Percentiles rank a stretch among this genome's conserved stretches.
Evolutionary conservation across 371 early-diverging fungal genomes (phyloP).

Genomic region (Apophysomyces sp.): DNA sequence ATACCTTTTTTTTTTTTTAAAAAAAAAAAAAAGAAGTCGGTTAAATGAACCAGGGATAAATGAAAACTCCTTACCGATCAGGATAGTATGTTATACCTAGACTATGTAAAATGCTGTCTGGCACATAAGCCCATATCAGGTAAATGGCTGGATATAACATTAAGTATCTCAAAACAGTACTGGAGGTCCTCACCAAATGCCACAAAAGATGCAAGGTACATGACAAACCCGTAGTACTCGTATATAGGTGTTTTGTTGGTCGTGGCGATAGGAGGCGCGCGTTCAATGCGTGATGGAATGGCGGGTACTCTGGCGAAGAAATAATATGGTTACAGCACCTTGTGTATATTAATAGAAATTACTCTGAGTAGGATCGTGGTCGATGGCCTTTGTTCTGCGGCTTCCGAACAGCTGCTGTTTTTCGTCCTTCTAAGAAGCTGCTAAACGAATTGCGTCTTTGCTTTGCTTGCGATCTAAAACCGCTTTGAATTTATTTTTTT

Average conservation of each 20-base stretch:
- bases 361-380: conserved; percentile 52
- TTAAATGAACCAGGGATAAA: background rate
- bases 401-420: background rate
- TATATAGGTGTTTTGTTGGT: conserved; percentile 73
- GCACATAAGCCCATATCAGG: conserved; percentile 79
- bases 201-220: conserved; percentile 80
- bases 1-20: conserved; percentile 43
- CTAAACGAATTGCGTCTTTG: conserved; percentile 47
- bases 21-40: background rate
- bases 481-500: background rate
- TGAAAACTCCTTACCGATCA: conserved; percentile 41
- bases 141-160: conserved; percentile 49
- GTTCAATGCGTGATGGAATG: conserved; percentile 32
- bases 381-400: conserved; percentile 28
- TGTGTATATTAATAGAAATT: background rate
- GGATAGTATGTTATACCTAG: conserved; percentile 83
- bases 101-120: conserved; percentile 69
- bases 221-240: conserved; percentile 85
- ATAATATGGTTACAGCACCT: background rate
- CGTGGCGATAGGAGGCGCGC: conserved; percentile 47
- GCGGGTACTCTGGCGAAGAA: conserved; percentile 24
- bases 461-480: background rate
- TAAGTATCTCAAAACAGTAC: background rate
- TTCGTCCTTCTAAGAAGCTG: conserved; percentile 27
- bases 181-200: conserved; percentile 46